These are phyloP conservation scores for Eucalyptus pauciflora DNA, from an alignment of 345 rosid species.

Conservation along the genomic window DNA sequence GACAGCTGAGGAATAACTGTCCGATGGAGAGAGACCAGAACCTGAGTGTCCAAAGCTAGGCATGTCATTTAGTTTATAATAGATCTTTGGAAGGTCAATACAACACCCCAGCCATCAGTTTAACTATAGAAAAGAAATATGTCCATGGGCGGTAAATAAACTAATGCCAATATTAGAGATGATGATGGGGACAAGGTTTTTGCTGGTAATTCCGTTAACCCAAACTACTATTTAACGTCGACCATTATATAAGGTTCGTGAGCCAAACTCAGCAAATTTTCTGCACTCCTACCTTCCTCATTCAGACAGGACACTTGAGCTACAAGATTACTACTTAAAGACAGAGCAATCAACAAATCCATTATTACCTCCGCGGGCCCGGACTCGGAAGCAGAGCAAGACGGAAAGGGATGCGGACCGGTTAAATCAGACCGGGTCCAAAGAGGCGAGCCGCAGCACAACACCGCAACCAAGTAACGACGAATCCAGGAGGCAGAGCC, in stretches of 20 bases:
- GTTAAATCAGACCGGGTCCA: neutral
- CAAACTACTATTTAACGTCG: accelerated
- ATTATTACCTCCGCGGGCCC: too few species aligned
- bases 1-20: slow-evolving; percentile 67
- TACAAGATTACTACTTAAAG: too few species aligned
- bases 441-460: neutral
- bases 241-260: neutral
- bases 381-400: neutral
- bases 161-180: neutral
- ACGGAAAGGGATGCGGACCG: neutral
- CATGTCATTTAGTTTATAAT: neutral
- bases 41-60: slow-evolving; percentile 33
- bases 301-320: too few species aligned
- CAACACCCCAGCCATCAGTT: neutral
- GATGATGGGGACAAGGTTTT: neutral
- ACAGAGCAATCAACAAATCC: neutral
- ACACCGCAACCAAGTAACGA: neutral
- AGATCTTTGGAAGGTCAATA: neutral
- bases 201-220: neutral
- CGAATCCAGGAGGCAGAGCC: too few species aligned
- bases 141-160: accelerated
- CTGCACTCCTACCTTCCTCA: accelerated
- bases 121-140: accelerated
- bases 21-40: slow-evolving; percentile 63
- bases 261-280: neutral